Conservation (phyloP, 2,329 filamentous ascomycete species). For the Pyricularia sp. region DNA sequence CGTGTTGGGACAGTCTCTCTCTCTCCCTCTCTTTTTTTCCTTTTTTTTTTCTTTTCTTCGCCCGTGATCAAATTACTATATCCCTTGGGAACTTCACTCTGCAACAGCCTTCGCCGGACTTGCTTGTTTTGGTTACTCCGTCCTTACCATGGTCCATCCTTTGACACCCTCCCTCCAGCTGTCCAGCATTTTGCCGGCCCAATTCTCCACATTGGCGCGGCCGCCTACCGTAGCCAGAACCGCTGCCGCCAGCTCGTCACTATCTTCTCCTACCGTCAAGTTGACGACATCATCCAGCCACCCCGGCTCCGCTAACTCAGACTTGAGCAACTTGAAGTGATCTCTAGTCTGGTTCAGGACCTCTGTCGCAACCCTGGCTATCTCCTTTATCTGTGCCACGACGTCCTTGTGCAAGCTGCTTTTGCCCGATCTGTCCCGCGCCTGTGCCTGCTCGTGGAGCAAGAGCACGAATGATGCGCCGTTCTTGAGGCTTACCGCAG, state of each 20-base stretch:
- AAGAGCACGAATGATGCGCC: slow-evolving; percentile 19
- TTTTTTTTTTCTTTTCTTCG: not conserved
- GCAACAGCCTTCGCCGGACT: not conserved
- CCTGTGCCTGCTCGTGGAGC: slow-evolving; percentile 21
- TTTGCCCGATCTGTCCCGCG: slow-evolving; percentile 22
- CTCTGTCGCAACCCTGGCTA: slow-evolving; percentile 8
- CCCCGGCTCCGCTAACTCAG: slow-evolving; percentile 20
- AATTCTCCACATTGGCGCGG: slow-evolving; percentile 19
- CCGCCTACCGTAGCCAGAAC: slow-evolving; percentile 15
- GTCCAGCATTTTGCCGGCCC: slow-evolving; percentile 23
- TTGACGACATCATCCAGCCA: slow-evolving; percentile 27
- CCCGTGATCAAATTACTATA: not conserved
- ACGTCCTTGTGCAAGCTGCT: slow-evolving; percentile 23
- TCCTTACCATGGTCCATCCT: slow-evolving; percentile 25
- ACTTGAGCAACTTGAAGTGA: slow-evolving; percentile 21
- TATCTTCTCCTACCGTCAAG: slow-evolving; percentile 19
- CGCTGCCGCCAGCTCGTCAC: slow-evolving; percentile 8
- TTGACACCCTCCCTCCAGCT: slow-evolving; percentile 28
- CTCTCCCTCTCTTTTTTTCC: too few species aligned
- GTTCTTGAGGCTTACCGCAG: slow-evolving; percentile 21
- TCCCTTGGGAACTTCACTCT: not conserved
- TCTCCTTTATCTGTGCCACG: slow-evolving; percentile 20
- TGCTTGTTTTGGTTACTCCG: slow-evolving; percentile 14
- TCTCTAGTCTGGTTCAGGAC: slow-evolving; percentile 18
- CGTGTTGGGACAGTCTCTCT: not conserved